Evolutionary conservation across 768 basidiomycete genomes (phyloP).

Genomic region (Sutorius australiensis): DNA sequence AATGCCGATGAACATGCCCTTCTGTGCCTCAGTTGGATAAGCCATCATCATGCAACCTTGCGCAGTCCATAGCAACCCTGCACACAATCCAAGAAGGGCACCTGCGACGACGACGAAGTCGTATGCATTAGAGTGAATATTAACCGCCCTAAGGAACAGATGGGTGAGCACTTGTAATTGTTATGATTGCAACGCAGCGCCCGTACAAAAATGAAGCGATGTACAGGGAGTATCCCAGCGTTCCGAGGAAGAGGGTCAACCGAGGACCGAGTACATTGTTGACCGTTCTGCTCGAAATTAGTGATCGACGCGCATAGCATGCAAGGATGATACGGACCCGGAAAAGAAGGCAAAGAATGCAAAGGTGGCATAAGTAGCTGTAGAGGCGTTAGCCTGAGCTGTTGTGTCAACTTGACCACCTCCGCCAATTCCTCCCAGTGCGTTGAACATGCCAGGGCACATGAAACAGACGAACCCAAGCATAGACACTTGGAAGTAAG

Average conservation of each 20-base stretch:
- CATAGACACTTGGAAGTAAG: conserved; percentile 44
- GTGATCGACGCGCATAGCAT: background rate
- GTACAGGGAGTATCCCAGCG: conserved; percentile 71
- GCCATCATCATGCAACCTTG: conserved; percentile 84
- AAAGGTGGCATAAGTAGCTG: conserved; percentile 64
- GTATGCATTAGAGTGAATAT: conserved; percentile 60
- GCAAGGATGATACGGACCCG: conserved; percentile 44
- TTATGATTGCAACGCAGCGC: background rate
- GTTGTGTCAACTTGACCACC: conserved; percentile 68
- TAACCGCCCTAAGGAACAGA: conserved; percentile 49
- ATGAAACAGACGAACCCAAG: conserved; percentile 66
- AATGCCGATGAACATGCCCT: conserved; percentile 71
- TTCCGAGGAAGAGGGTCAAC: conserved; percentile 70
- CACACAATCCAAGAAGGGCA: conserved; percentile 70
- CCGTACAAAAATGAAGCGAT: conserved; percentile 69
- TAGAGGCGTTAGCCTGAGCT: conserved; percentile 66
- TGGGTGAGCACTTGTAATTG: background rate
- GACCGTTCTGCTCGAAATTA: conserved; percentile 48
- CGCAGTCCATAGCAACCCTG: conserved; percentile 73
- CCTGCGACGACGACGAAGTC: conserved; percentile 70
- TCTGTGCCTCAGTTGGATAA: conserved; percentile 76
- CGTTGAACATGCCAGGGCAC: conserved; percentile 71
- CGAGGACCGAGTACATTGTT: conserved; percentile 80
- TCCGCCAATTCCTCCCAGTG: conserved; percentile 73
- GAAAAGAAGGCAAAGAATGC: conserved; percentile 63